Percentiles rank a stretch among this genome's conserved stretches.
phyloP scores from a whole-genome alignment of 257 asterid genomes.

The Apocynum venetum region DNA sequence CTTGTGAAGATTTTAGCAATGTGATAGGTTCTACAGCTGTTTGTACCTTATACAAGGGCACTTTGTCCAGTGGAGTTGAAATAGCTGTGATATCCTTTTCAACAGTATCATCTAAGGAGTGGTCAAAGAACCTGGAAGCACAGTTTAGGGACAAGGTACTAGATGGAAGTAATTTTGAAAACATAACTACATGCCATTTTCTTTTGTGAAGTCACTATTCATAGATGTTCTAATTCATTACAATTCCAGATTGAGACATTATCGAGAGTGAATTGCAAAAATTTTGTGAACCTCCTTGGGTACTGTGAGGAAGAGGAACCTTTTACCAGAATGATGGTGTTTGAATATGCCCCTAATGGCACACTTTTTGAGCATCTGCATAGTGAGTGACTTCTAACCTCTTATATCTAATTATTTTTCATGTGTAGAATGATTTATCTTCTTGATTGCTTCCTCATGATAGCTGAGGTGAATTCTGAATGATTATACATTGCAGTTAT shows the following conservation, averaged over 20 bases:
- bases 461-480: neutral
- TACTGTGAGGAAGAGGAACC: slow-evolving; percentile 77
- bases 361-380: slow-evolving; percentile 91
- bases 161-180: neutral
- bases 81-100: slow-evolving; percentile 71
- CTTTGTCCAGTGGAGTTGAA: slow-evolving; percentile 87
- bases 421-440: neutral
- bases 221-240: slow-evolving; percentile 12
- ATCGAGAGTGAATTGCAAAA: slow-evolving; percentile 83
- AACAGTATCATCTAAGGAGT: slow-evolving; percentile 55
- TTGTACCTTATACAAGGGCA: slow-evolving; percentile 74
- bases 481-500: neutral
- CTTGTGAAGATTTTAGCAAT: slow-evolving; percentile 93
- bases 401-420: neutral
- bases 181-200: neutral
- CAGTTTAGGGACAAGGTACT: slow-evolving; percentile 78
- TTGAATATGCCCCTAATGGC: slow-evolving; percentile 92
- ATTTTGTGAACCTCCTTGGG: slow-evolving; percentile 79
- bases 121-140: slow-evolving; percentile 63
- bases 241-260: slow-evolving; percentile 63
- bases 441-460: neutral
- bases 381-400: slow-evolving; percentile 44
- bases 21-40: slow-evolving; percentile 65
- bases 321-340: slow-evolving; percentile 89
- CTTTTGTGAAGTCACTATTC: neutral